Evolutionary conservation across 2,329 filamentous ascomycete species (phyloP).

Genomic region (Drechslera avenae): DNA sequence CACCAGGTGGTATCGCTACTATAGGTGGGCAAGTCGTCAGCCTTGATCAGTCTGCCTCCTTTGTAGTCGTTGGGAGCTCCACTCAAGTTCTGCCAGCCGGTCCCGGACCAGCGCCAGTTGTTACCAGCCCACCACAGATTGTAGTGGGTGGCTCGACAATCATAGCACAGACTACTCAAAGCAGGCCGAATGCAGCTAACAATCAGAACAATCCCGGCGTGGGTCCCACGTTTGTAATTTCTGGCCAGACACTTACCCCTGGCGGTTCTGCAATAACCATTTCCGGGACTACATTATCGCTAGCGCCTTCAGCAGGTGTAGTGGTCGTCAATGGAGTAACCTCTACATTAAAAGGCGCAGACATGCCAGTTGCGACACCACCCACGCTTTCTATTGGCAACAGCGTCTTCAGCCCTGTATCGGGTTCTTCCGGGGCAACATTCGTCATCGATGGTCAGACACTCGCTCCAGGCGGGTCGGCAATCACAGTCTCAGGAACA

Average conservation of each 20-base stretch:
- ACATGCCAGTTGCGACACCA: conserved; percentile 16
- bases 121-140: conserved; percentile 21
- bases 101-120: background rate
- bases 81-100: conserved; percentile 38
- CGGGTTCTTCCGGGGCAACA: conserved; percentile 35
- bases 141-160: conserved; percentile 40
- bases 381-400: conserved; percentile 25
- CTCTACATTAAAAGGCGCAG: conserved; percentile 40
- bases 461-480: conserved; percentile 41
- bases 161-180: conserved; percentile 18
- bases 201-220: conserved; percentile 3
- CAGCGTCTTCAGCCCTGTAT: conserved; percentile 29
- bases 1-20: conserved; percentile 48
- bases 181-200: background rate
- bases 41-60: conserved; percentile 47
- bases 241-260: conserved; percentile 47
- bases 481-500: conserved; percentile 38
- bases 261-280: conserved; percentile 41
- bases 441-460: conserved; percentile 48
- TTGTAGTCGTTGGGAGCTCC: conserved; percentile 49
- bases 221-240: conserved; percentile 44
- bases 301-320: conserved; percentile 32
- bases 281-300: conserved; percentile 40
- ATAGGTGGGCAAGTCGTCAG: conserved; percentile 49
- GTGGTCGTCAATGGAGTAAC: conserved; percentile 42